Evolutionary conservation across 495 filamentous ascomycete genomes (phyloP).

Genomic region (Xylaria curta): DNA sequence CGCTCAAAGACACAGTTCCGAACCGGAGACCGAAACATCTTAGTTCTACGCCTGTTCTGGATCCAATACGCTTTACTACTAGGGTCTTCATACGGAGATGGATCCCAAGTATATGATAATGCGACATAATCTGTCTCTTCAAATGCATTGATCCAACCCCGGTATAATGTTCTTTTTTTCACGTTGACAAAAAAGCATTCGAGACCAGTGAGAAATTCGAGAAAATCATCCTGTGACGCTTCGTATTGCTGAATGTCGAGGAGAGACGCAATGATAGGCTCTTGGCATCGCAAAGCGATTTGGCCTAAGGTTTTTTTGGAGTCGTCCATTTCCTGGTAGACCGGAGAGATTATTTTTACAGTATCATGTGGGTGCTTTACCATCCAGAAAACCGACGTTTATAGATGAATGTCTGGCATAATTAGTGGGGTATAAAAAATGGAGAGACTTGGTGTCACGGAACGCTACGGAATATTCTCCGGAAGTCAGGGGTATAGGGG

Average conservation of each 20-base stretch:
- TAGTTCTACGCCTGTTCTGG: constrained; percentile 9
- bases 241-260: not conserved
- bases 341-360: not conserved
- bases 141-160: constrained; percentile 25
- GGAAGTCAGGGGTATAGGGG: no score
- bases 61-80: constrained; percentile 12
- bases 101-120: constrained; percentile 33
- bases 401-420: not conserved
- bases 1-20: constrained; percentile 23
- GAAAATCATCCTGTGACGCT: not conserved
- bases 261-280: not conserved
- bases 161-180: not conserved
- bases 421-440: no score
- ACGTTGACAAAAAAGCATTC: not conserved
- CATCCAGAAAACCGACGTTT: not conserved
- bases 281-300: not conserved
- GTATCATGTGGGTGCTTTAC: not conserved
- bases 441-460: no score
- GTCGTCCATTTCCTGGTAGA: not conserved
- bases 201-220: not conserved
- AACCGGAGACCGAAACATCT: not conserved
- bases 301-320: not conserved
- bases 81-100: constrained; percentile 26
- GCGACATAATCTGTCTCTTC: constrained; percentile 25
- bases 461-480: no score